Conservation (phyloP, 495 filamentous ascomycete genomes). For the Emericellopsis terricola region DNA sequence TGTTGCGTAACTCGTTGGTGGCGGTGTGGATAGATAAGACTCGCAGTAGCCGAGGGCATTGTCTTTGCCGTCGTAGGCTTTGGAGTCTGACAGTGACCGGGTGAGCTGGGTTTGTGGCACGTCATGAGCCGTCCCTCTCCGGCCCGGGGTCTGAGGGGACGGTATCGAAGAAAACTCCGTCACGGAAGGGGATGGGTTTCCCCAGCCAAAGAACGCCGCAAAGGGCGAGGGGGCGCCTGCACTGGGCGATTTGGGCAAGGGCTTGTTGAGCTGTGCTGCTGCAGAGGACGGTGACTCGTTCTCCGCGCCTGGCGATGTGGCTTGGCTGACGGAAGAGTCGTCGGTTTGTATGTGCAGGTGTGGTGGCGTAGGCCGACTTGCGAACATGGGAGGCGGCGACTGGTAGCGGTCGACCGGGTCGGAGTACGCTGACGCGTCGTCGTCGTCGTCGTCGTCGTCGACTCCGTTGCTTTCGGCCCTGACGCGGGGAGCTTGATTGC, state of each 20-base stretch:
- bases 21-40: constrained; percentile 26
- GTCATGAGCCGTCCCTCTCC: constrained; percentile 11
- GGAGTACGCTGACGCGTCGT: constrained; percentile 13
- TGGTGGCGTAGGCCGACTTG: constrained; percentile 28
- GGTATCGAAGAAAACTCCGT: constrained; percentile 34
- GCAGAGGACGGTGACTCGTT: constrained; percentile 4
- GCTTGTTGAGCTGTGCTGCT: constrained; percentile 26
- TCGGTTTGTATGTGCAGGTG: constrained; percentile 23
- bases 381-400: constrained; percentile 18
- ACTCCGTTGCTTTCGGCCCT: no score
- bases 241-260: constrained; percentile 31
- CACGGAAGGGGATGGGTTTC: constrained; percentile 25
- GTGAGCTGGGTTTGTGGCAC: constrained; percentile 14
- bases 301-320: constrained; percentile 6
- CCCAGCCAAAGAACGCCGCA: constrained; percentile 34
- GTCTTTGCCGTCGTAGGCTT: constrained; percentile 13
- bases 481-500: no score
- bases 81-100: constrained; percentile 10
- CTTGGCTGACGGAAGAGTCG: constrained; percentile 10
- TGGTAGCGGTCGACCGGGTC: constrained; percentile 10
- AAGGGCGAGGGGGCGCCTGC: constrained; percentile 31
- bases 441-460: constrained; percentile 15
- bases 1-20: constrained; percentile 10
- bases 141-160: constrained; percentile 23
- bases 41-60: constrained; percentile 23